Percentiles rank a stretch among this genome's conserved stretches.
Evolutionary conservation across 257 asterid species (phyloP).

Genomic region (Dorcoceras hygrometricum): DNA sequence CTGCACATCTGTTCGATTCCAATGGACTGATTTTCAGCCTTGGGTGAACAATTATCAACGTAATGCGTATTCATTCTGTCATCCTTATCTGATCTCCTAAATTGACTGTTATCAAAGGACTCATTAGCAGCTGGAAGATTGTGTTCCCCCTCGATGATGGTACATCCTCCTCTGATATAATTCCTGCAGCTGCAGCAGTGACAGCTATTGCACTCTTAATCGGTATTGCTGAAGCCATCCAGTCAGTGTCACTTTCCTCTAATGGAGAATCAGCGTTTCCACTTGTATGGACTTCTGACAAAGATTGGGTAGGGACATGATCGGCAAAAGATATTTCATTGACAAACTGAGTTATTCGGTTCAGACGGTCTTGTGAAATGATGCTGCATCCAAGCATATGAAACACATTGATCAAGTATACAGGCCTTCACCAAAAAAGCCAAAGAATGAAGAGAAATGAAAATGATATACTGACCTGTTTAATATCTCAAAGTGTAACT

Average conservation of each 20-base stretch:
- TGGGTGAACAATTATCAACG: constrained; percentile 45
- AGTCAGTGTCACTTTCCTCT: constrained; percentile 44
- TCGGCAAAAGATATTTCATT: constrained; percentile 53
- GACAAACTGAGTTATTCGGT: constrained; percentile 72
- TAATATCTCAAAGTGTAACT: constrained; percentile 81
- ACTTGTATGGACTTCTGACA: constrained; percentile 33
- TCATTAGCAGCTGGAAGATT: constrained; percentile 54
- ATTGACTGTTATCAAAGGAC: constrained; percentile 49
- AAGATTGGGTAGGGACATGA: constrained; percentile 36
- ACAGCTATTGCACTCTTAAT: constrained; percentile 57
- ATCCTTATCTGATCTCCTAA: constrained; percentile 47
- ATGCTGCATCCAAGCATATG: constrained; percentile 61
- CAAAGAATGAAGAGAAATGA: constrained; percentile 10
- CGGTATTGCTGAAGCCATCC: constrained; percentile 75
- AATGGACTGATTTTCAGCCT: constrained; percentile 42
- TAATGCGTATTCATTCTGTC: constrained; percentile 32
- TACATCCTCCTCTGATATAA: constrained; percentile 60
- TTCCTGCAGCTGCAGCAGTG: constrained; percentile 83
- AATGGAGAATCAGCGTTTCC: constrained; percentile 41
- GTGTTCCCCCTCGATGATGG: constrained; percentile 54
- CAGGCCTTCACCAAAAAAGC: neutral
- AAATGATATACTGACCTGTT: constrained; percentile 52
- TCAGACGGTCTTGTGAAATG: constrained; percentile 84
- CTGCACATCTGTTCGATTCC: constrained; percentile 26
- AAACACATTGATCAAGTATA: constrained; percentile 22